phyloP scores from a whole-genome alignment of 352 stramenopile genomes.

The Phytophthora megakarya region DNA sequence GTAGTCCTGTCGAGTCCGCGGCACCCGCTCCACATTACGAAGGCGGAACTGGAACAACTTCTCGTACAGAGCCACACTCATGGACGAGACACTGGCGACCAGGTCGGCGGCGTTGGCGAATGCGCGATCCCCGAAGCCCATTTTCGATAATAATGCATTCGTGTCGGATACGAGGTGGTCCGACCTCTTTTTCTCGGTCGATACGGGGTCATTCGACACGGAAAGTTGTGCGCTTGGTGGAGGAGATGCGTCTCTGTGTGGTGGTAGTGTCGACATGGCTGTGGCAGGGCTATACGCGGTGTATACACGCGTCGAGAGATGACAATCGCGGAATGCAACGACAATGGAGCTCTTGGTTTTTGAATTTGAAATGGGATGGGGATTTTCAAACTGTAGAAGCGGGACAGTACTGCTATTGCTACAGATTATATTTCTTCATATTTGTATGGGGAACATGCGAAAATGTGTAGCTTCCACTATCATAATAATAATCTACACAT shows the following conservation, averaged over 20 bases:
- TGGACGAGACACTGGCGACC: constrained; percentile 87
- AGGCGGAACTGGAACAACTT: constrained; percentile 89
- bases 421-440: constrained; percentile 12
- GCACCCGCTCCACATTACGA: constrained; percentile 69
- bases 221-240: constrained; percentile 7
- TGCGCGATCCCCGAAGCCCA: constrained; percentile 82
- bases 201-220: constrained; percentile 2
- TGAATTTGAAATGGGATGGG: constrained; percentile 28
- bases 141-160: constrained; percentile 76
- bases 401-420: constrained; percentile 22
- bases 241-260: constrained; percentile 3
- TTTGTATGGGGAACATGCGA: constrained; percentile 25
- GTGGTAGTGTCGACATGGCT: constrained; percentile 11
- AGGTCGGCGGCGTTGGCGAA: constrained; percentile 80
- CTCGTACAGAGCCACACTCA: constrained; percentile 93
- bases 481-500: too few relatives aligned
- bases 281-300: neutral
- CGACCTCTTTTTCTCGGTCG: constrained; percentile 15
- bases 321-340: constrained; percentile 16
- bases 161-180: constrained; percentile 45
- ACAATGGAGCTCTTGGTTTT: constrained; percentile 10
- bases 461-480: too few relatives aligned
- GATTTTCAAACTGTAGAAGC: constrained; percentile 27
- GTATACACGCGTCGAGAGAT: constrained; percentile 7
- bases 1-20: constrained; percentile 69